Percentiles rank a stretch among this genome's conserved stretches.
These are phyloP conservation scores for Populus simonii DNA, from an alignment of 345 rosid species.

Conservation along the genomic window DNA sequence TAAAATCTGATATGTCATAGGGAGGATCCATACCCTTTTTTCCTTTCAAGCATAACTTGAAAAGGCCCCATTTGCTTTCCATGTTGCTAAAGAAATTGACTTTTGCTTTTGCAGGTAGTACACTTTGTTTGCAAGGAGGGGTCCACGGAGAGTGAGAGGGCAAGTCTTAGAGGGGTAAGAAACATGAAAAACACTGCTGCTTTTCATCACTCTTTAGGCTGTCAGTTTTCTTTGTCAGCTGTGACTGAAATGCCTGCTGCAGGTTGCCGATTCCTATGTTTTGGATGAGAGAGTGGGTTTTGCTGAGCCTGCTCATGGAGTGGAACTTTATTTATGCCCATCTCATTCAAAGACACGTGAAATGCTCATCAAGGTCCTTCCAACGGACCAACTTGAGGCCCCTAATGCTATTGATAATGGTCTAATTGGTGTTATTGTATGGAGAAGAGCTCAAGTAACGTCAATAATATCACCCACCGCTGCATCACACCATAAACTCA, in stretches of 20 bases:
- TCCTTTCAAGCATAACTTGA: background rate
- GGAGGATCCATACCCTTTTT: background rate
- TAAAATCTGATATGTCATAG: background rate
- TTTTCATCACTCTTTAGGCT: background rate
- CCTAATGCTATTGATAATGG: constrained; percentile 64
- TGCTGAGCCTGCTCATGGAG: constrained; percentile 75
- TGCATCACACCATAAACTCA: constrained; percentile 50
- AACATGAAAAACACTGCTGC: background rate
- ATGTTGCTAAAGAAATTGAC: background rate
- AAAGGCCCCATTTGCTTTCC: background rate
- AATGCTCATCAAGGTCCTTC: constrained; percentile 63
- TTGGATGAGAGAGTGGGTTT: constrained; percentile 78
- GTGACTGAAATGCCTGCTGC: constrained; percentile 15
- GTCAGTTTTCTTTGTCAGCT: background rate
- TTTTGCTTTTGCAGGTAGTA: constrained; percentile 50
- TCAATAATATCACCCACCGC: constrained; percentile 48
- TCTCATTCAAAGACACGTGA: constrained; percentile 57
- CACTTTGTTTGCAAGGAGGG: constrained; percentile 68
- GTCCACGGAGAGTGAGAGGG: constrained; percentile 51
- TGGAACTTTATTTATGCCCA: constrained; percentile 88
- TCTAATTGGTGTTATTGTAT: constrained; percentile 88
- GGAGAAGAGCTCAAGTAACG: constrained; percentile 74
- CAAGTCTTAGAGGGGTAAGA: constrained; percentile 61
- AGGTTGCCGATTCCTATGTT: constrained; percentile 77
- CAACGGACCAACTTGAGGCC: constrained; percentile 60